Base-by-base conservation (phyloP, 306 rosid species). In the Pterocarpus santalinus region DNA sequence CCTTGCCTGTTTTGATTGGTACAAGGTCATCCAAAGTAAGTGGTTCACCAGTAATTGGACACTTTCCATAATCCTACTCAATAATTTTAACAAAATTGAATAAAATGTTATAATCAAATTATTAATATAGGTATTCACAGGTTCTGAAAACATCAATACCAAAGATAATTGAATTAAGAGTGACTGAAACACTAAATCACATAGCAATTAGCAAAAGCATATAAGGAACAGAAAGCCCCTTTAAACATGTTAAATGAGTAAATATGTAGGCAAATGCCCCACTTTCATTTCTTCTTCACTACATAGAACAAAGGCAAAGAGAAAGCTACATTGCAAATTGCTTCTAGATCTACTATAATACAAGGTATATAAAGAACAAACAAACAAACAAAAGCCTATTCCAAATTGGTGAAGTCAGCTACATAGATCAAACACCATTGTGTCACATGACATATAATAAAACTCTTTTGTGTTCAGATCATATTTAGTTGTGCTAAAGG, bases 1-100 rank as follows among this genome's bases (percentile, higher is more conserved):
- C 98, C 99, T 96, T 92, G 72, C 98, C 99, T 8, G 97, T 90
- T 85, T 90, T 89, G 71, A 96, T 86, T 12, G 94, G 94, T 80
- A 96, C 91, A 73, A 96, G 80, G 73, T 94, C 99, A 5, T 91
- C 99, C 41, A 80, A 60, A 1, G 95, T 72, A 67, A 96, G 98
- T 14, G 90, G 90, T 65, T 94, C 98, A 7, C 98, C 98, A 0
- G 97, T 96, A 60, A 94, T 49, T 63, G 99, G 99, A 87, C 99
- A 96, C 80, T 96, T 96, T 41, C 99, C 99, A 87, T 82, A 92
- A 79, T 96, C 99, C 99, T 96, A 85, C 72, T 32, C 72, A 77
- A 30, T 81, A 44, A 36, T 61, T 56, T 57, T 33, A 78, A 85
- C 52, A 82, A 76, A 71, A 38, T 80, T 61, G 69, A 51, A 71